Percentiles rank a stretch among this genome's conserved stretches.
These are phyloP conservation scores for Cyberlindnera mississippiensis DNA, from an alignment of 805 yeast species.

Conservation along the genomic window DNA sequence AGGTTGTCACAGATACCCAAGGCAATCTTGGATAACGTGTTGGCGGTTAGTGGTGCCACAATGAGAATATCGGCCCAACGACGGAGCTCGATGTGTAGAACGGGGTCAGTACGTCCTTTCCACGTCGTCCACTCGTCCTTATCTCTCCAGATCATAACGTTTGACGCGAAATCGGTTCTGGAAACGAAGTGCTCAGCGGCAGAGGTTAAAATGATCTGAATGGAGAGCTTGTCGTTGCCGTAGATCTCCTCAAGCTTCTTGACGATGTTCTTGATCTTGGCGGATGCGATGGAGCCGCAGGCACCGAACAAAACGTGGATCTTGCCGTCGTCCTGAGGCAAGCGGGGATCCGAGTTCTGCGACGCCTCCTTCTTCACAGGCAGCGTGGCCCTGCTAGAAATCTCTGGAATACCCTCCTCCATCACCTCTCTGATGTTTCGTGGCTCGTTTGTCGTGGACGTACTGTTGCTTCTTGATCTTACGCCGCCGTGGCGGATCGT, in stretches of 20 bases:
- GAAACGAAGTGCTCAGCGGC: slow-evolving; percentile 78
- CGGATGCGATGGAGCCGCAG: slow-evolving; percentile 84
- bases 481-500: slow-evolving; percentile 48
- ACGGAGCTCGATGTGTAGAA: slow-evolving; percentile 88
- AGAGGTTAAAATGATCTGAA: slow-evolving; percentile 81
- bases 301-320: slow-evolving; percentile 82
- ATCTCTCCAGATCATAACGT: slow-evolving; percentile 88
- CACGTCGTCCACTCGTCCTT: slow-evolving; percentile 94
- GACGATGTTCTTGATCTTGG: slow-evolving; percentile 73
- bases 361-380: slow-evolving; percentile 35
- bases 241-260: slow-evolving; percentile 78
- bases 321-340: slow-evolving; percentile 82
- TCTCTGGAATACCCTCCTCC: slow-evolving; percentile 8
- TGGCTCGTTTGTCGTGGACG: slow-evolving; percentile 20
- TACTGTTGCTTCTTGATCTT: slow-evolving; percentile 30
- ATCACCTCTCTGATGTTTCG: slow-evolving; percentile 11
- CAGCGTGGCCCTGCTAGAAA: neutral
- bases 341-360: slow-evolving; percentile 54
- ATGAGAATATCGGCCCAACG: slow-evolving; percentile 95
- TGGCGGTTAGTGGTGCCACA: slow-evolving; percentile 93
- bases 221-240: slow-evolving; percentile 68
- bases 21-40: slow-evolving; percentile 84
- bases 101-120: slow-evolving; percentile 81
- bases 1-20: slow-evolving; percentile 91
- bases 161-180: slow-evolving; percentile 48